Conservation (phyloP, 83 land plant species). For the Thuja plicata region DNA sequence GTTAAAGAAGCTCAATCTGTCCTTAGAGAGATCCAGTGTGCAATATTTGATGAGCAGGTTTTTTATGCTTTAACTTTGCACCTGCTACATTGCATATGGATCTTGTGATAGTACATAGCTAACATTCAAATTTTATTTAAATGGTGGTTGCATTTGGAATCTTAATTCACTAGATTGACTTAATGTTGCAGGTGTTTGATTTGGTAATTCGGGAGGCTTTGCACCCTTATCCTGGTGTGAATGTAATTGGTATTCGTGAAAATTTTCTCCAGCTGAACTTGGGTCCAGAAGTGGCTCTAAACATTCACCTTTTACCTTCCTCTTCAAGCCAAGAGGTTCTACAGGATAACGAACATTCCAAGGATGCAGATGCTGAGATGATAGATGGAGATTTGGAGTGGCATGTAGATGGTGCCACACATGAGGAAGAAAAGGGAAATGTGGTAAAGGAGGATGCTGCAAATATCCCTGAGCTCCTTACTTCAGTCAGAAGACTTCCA, state of each 20-base stretch:
- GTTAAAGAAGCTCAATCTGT: constrained; percentile 65
- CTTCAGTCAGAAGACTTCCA: constrained; percentile 28
- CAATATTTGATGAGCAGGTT: constrained; percentile 93
- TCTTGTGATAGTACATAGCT: neutral
- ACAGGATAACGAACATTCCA: constrained; percentile 16
- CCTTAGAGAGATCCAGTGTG: constrained; percentile 74
- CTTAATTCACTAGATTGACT: neutral
- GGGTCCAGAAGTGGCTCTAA: constrained; percentile 53
- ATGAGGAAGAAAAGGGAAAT: constrained; percentile 22
- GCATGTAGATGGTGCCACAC: constrained; percentile 9
- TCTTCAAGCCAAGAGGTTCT: constrained; percentile 1
- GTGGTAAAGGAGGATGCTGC: neutral
- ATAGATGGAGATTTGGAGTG: constrained; percentile 21
- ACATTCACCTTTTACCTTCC: constrained; percentile 41
- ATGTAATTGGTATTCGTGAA: constrained; percentile 66
- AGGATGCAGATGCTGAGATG: neutral
- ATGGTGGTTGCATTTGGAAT: neutral
- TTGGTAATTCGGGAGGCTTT: constrained; percentile 71
- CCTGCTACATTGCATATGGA: neutral
- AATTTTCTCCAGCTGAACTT: constrained; percentile 50
- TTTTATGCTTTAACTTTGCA: neutral
- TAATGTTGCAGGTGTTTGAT: constrained; percentile 69
- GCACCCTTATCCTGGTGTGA: constrained; percentile 49
- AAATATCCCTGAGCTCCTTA: constrained; percentile 16
- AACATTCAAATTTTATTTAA: neutral